Evolutionary conservation across 371 early-diverging fungal species (phyloP).

Genomic region (Haplosporangium sp.): DNA sequence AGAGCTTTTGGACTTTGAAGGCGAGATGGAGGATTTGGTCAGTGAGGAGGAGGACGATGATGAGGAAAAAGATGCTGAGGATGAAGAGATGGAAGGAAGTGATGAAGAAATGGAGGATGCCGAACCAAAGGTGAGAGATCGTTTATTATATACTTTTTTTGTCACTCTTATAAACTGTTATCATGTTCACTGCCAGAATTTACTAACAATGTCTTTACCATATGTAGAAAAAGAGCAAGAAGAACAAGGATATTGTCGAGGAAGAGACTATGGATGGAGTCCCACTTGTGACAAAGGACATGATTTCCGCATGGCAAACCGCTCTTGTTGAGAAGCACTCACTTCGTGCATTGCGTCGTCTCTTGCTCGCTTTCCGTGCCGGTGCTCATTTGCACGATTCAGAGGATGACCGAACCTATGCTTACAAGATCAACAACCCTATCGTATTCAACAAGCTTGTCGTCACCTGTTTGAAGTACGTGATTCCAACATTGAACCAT

Average conservation of each 20-base stretch:
- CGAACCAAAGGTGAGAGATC: constrained; percentile 33
- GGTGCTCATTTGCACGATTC: constrained; percentile 85
- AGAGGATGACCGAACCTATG: constrained; percentile 59
- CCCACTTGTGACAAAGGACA: constrained; percentile 73
- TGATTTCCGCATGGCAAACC: constrained; percentile 79
- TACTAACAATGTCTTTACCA: not conserved
- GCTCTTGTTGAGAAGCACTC: constrained; percentile 69
- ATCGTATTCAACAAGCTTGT: constrained; percentile 86
- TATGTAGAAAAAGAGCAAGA: constrained; percentile 38
- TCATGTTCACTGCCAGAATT: not conserved
- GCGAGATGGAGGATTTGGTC: constrained; percentile 67
- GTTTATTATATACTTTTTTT: not conserved
- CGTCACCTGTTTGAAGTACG: constrained; percentile 67
- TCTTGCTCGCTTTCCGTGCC: constrained; percentile 86
- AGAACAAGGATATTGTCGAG: constrained; percentile 16
- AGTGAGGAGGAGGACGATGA: constrained; percentile 61
- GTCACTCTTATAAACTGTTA: not conserved
- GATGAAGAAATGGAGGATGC: constrained; percentile 51
- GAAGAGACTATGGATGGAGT: constrained; percentile 48
- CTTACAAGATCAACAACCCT: constrained; percentile 79
- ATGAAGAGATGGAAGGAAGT: constrained; percentile 34
- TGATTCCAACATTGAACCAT: constrained; percentile 69
- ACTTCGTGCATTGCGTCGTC: constrained; percentile 69
- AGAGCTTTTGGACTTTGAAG: constrained; percentile 83
- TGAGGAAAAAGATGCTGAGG: constrained; percentile 52